These are phyloP conservation scores for Fusarium graminum DNA, from an alignment of 2,329 filamentous ascomycete genomes.

Conservation along the genomic window DNA sequence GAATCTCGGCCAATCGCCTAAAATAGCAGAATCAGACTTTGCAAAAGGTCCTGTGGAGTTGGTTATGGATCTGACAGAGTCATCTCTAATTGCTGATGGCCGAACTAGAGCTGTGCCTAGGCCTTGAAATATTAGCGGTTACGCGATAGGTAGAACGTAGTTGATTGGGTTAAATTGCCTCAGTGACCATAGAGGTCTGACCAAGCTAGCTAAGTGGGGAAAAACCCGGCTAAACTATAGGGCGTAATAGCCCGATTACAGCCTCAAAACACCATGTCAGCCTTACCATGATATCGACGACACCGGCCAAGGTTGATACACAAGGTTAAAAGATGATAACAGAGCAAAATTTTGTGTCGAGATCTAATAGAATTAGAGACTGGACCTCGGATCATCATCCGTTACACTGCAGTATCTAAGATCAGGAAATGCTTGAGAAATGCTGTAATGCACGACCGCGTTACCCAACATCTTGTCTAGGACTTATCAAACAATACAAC, in stretches of 20 bases:
- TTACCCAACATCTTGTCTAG: background rate
- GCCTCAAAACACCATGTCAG: conserved; percentile 12
- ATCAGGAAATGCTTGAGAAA: background rate
- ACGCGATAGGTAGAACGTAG: no score
- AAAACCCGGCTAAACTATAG: no score
- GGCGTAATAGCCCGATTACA: no score
- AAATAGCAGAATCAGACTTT: background rate
- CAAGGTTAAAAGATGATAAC: background rate
- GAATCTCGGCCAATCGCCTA: background rate
- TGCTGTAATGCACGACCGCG: background rate
- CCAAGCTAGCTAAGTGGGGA: no score
- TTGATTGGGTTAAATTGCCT: no score
- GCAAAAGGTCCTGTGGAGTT: background rate
- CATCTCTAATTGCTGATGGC: conserved; percentile 21
- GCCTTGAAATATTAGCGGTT: no score
- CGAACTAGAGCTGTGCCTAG: conserved; percentile 4
- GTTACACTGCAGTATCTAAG: background rate
- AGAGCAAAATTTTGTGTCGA: no score
- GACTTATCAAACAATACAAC: background rate
- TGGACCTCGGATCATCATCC: no score
- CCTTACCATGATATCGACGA: conserved; percentile 3
- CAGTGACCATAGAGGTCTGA: no score
- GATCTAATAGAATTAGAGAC: no score
- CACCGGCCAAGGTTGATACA: background rate
- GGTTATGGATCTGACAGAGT: background rate